Conservation (phyloP, 345 rosid species). For the Diplotaxis tenuifolia region DNA sequence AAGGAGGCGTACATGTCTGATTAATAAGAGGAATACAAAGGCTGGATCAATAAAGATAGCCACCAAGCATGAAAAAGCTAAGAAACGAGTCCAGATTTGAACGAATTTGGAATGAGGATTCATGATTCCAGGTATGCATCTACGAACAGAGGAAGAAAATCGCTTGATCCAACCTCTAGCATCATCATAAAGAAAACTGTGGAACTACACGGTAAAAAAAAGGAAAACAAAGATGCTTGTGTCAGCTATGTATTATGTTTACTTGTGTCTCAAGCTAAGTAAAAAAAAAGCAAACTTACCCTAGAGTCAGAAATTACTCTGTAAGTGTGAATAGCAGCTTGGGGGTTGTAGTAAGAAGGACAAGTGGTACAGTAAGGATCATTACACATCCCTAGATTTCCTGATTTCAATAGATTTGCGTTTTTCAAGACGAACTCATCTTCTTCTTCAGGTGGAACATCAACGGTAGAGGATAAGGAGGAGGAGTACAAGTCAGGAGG, state of each 20-base stretch:
- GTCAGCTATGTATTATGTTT: neutral
- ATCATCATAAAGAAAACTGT: conserved; percentile 64
- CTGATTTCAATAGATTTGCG: conserved; percentile 74
- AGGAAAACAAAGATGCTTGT: neutral
- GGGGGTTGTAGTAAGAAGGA: conserved; percentile 57
- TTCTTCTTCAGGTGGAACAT: conserved; percentile 29
- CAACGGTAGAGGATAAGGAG: neutral
- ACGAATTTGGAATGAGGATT: conserved; percentile 75
- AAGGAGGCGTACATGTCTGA: conserved; percentile 41
- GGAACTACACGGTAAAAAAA: conserved; percentile 48
- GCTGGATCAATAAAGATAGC: conserved; percentile 80
- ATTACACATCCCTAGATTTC: conserved; percentile 78
- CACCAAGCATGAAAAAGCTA: conserved; percentile 58
- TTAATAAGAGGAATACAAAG: conserved; percentile 67
- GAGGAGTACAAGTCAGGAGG: neutral
- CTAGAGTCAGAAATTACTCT: conserved; percentile 44
- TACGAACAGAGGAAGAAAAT: conserved; percentile 38
- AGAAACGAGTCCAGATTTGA: conserved; percentile 67
- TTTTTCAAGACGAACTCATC: conserved; percentile 43
- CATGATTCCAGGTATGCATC: conserved; percentile 61
- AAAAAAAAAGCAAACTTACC: conserved; percentile 31
- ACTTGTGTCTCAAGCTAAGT: conserved; percentile 16
- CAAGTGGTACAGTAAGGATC: conserved; percentile 96
- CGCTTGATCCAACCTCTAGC: conserved; percentile 82
- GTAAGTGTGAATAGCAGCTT: conserved; percentile 38